A percentile compares a stretch with the other conserved stretches of the same genome.
These are phyloP conservation scores for Telfairia occidentalis DNA, from an alignment of 331 rosid species.

Conservation along the genomic window DNA sequence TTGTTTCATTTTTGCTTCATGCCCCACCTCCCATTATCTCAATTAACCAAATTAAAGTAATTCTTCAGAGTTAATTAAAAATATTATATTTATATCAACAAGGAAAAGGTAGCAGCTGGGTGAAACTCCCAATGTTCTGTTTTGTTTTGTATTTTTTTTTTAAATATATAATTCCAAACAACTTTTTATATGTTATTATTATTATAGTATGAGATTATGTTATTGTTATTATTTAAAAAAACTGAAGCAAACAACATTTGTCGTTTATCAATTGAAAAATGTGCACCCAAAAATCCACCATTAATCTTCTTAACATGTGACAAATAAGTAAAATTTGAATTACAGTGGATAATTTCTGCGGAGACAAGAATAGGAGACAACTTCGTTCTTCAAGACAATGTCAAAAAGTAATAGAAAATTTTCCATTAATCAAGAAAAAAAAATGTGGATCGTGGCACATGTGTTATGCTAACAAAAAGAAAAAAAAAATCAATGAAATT, in stretches of 20 bases:
- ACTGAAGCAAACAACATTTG: background rate
- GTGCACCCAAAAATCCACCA: background rate
- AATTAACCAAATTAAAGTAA: background rate
- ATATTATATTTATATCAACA: background rate
- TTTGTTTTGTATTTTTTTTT: background rate
- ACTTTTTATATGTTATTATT: no score
- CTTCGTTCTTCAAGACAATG: background rate
- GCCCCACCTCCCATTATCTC: slow-evolving; percentile 1
- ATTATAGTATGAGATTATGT: no score
- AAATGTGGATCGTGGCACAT: background rate
- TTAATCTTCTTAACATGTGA: background rate
- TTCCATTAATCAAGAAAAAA: background rate
- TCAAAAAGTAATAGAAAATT: background rate
- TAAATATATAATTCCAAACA: background rate
- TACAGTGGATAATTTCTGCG: background rate
- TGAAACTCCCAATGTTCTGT: background rate
- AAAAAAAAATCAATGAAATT: background rate
- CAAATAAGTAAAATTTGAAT: background rate
- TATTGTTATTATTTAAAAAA: no score
- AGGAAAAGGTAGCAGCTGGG: background rate
- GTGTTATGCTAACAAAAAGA: background rate
- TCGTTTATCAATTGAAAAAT: background rate
- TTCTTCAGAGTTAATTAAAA: background rate
- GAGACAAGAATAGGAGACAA: background rate
- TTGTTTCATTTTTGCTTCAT: background rate